A percentile compares a stretch with the other conserved stretches of the same genome.
Evolutionary conservation across 306 rosid species (phyloP).

Genomic region (Casuarina glauca): DNA sequence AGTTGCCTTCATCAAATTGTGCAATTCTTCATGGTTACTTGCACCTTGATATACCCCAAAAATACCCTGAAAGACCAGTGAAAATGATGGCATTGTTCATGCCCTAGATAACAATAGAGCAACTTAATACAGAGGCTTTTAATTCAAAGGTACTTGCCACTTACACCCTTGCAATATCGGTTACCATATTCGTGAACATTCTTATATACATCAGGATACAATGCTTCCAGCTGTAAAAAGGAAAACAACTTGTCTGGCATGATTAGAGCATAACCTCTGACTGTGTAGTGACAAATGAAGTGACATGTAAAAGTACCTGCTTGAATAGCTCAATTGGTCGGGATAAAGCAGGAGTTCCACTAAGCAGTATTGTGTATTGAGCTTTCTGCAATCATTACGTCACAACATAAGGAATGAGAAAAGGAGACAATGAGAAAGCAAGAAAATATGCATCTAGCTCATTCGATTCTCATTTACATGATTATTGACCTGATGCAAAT

Average conservation of each 20-base stretch:
- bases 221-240: slow-evolving; percentile 76
- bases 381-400: slow-evolving; percentile 63
- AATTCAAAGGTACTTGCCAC: slow-evolving; percentile 36
- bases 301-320: slow-evolving; percentile 56
- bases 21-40: slow-evolving; percentile 95
- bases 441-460: slow-evolving; percentile 1
- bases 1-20: slow-evolving; percentile 91
- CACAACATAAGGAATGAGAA: slow-evolving; percentile 20
- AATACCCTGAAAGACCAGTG: slow-evolving; percentile 53
- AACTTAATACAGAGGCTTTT: not conserved
- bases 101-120: slow-evolving; percentile 16
- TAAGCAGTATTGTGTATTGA: slow-evolving; percentile 76
- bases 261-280: slow-evolving; percentile 21
- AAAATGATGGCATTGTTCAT: slow-evolving; percentile 15
- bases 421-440: slow-evolving; percentile 17
- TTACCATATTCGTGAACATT: slow-evolving; percentile 88
- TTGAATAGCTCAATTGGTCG: slow-evolving; percentile 90
- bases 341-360: slow-evolving; percentile 99
- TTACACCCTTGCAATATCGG: slow-evolving; percentile 98
- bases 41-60: slow-evolving; percentile 97
- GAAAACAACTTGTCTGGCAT: slow-evolving; percentile 33
- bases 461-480: not conserved
- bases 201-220: slow-evolving; percentile 86
- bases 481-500: not conserved
- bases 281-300: slow-evolving; percentile 12